A percentile compares a stretch with the other conserved stretches of the same genome.
phyloP scores from a whole-genome alignment of 371 early-diverging fungal species.

The Mucor saturninus region DNA sequence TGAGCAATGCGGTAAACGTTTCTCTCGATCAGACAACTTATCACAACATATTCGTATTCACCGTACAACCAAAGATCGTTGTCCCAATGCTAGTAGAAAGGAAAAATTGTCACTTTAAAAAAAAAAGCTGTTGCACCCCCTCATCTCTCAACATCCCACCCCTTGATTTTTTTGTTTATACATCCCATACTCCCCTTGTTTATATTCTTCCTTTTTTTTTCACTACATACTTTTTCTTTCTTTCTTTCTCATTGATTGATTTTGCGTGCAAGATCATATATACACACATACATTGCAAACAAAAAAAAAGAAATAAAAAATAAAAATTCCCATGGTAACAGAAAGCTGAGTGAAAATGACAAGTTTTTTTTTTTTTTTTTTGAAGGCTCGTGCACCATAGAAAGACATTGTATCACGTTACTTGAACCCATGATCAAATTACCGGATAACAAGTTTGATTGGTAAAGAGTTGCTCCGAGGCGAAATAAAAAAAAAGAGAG shows the following conservation, averaged over 20 bases:
- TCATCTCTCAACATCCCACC: neutral
- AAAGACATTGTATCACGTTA: constrained; percentile 1
- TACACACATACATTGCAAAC: neutral
- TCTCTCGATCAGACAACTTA: constrained; percentile 86
- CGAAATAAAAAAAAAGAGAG: too few species aligned
- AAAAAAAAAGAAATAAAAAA: too few species aligned
- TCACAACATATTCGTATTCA: constrained; percentile 72
- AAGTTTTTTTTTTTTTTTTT: constrained; percentile 10
- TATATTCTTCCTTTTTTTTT: constrained; percentile 5
- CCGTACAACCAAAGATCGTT: constrained; percentile 39
- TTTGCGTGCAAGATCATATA: constrained; percentile 11
- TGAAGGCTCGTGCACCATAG: constrained; percentile 34
- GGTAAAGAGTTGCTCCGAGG: too few species aligned
- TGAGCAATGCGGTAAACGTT: constrained; percentile 75
- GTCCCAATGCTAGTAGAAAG: neutral
- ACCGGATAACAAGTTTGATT: too few species aligned
- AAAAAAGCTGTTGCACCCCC: neutral
- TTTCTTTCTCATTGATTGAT: neutral
- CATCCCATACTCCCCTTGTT: neutral
- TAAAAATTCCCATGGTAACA: neutral
- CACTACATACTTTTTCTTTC: neutral
- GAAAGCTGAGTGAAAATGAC: neutral
- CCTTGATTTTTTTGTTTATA: constrained; percentile 1
- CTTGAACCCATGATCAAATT: neutral
- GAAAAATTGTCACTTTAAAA: constrained; percentile 1